Evolutionary conservation across 2,329 filamentous ascomycete species (phyloP).

Genomic region (Thielaviopsis musarum): DNA sequence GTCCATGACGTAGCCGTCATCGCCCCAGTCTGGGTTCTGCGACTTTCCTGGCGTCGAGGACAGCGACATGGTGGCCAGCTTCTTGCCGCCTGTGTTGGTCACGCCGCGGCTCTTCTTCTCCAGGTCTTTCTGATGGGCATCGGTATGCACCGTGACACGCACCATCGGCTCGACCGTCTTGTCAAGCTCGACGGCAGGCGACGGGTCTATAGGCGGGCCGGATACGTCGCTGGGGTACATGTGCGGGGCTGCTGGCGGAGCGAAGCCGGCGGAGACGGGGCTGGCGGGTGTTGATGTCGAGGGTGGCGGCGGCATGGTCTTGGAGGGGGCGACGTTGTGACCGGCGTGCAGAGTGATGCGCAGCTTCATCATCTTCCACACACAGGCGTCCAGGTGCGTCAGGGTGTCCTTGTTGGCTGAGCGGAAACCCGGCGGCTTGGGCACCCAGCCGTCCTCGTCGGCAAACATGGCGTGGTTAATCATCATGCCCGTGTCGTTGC

Average conservation of each 20-base stretch:
- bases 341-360: slow-evolving; percentile 59
- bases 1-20: slow-evolving; percentile 32
- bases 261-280: no score
- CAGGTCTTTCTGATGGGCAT: slow-evolving; percentile 32
- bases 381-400: slow-evolving; percentile 28
- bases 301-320: slow-evolving; percentile 5
- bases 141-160: slow-evolving; percentile 67
- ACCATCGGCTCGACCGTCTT: slow-evolving; percentile 42
- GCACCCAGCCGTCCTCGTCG: slow-evolving; percentile 63
- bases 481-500: slow-evolving; percentile 84
- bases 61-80: slow-evolving; percentile 42
- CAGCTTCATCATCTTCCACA: slow-evolving; percentile 43
- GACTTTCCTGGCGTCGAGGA: slow-evolving; percentile 38
- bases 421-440: slow-evolving; percentile 66
- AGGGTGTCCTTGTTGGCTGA: slow-evolving; percentile 24
- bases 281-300: no score
- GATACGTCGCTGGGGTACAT: neutral
- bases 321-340: slow-evolving; percentile 40
- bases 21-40: slow-evolving; percentile 46
- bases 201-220: neutral
- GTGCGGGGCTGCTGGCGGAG: slow-evolving; percentile 16
- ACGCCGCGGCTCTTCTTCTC: slow-evolving; percentile 14
- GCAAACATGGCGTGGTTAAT: slow-evolving; percentile 97
- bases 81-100: slow-evolving; percentile 20
- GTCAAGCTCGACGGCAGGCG: neutral